These are phyloP conservation scores for Glycine soja DNA, from an alignment of 306 rosid genomes.

Conservation along the genomic window DNA sequence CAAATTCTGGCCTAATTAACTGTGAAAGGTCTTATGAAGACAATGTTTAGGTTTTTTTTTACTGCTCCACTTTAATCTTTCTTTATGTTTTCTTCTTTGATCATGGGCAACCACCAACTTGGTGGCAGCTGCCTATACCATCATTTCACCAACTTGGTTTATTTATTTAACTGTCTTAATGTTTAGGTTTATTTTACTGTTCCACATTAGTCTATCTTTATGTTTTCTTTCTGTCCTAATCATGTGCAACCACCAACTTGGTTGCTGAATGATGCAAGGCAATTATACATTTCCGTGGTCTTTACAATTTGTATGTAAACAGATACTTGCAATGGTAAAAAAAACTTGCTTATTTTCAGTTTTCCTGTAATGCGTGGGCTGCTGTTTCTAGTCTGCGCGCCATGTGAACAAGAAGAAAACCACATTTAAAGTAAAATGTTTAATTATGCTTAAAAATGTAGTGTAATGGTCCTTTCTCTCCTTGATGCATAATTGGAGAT, in stretches of 20 bases:
- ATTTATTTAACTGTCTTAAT: not conserved
- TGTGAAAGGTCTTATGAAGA: slow-evolving; percentile 40
- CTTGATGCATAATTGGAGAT: too few relatives aligned
- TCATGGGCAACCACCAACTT: not conserved
- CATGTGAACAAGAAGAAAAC: too few relatives aligned
- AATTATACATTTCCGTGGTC: not conserved
- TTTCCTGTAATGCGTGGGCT: not conserved
- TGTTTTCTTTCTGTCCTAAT: slow-evolving; percentile 1
- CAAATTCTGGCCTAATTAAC: slow-evolving; percentile 44
- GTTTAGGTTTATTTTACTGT: not conserved
- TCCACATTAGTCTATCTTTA: not conserved
- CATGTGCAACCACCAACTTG: not conserved
- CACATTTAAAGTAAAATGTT: too few relatives aligned
- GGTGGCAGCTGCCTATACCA: not conserved
- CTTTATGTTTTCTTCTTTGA: slow-evolving; percentile 4
- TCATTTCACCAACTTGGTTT: not conserved
- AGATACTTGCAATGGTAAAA: not conserved
- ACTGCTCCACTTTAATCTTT: slow-evolving; percentile 6
- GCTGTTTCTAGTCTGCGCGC: too few relatives aligned
- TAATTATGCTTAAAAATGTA: too few relatives aligned
- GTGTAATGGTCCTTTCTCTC: too few relatives aligned
- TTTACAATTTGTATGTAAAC: not conserved
- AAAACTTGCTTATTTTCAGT: not conserved
- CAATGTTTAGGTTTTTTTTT: not conserved
- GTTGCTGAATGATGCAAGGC: not conserved